Evolutionary conservation across 202 grass and related monocot genomes (phyloP), one percentile per base, ranked within the genome.

Genomic region (Thinopyrum obtusiflorum): DNA sequence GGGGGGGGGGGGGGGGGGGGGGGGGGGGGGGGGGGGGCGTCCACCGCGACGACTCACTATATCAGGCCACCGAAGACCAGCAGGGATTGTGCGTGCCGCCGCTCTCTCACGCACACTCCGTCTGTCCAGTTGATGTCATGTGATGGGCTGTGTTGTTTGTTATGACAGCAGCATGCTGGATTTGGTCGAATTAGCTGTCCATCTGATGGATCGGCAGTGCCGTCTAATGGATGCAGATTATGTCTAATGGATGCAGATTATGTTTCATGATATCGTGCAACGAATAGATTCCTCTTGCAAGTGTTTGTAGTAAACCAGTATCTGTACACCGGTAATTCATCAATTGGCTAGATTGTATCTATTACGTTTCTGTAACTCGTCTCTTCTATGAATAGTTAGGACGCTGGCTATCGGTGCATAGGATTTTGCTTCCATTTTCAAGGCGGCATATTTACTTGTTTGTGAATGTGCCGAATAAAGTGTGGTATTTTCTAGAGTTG

Each of bases 61-160:
- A 97, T 81, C 97, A 97, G 92, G 92, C 97, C 21, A 90, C 94
- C 9, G 89, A 99, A 81, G 93, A 99, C 60, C 97, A 99, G 81
- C 90, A 94, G 44, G 97, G 94, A 85, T 65, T 97, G 97, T 99
- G 82, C 75, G 88, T 82, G 77, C 67, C 49, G 13, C 68, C 73
- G 15, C 20, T 35, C 75, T 47, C 74, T 4, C 62, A 26, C 12
- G 15, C 12, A 4, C 17, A 15, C 20, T 68, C 4, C 9, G 24
- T 73, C 24, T 69, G n/a, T 76, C 60, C 27, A 27, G 53, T 61
- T 79, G 28, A 76, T 84, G 12, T 63, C 53, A 73, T 71, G 61
- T 17, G 17, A 24, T 61, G 28, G n/a, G 9, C 12, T 82, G 57
- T 8, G 9, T 73, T 73, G 36, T 24, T 18, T 61, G 26, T 74